Conservation (phyloP, 345 rosid species). For the Turnera subulata region DNA sequence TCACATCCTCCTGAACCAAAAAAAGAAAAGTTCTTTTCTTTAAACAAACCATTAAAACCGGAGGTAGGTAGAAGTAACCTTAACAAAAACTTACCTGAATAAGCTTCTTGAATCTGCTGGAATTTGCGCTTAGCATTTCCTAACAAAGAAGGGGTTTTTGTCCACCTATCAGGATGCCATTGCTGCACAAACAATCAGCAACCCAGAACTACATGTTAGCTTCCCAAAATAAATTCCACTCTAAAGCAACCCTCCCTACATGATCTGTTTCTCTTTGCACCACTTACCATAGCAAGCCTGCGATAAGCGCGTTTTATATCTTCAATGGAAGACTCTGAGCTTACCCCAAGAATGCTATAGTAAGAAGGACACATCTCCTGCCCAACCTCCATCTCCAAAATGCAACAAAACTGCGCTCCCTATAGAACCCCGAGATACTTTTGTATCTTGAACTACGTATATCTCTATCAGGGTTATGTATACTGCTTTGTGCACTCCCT, state of each 20-base stretch:
- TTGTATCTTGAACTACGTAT: too few species aligned
- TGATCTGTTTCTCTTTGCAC: background rate
- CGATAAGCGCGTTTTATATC: slow-evolving; percentile 55
- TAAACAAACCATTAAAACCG: background rate
- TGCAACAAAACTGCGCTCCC: too few species aligned
- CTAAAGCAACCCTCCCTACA: background rate
- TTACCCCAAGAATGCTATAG: slow-evolving; percentile 46
- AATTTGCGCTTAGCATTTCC: slow-evolving; percentile 46
- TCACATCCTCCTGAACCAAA: too few species aligned
- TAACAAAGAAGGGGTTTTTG: slow-evolving; percentile 36
- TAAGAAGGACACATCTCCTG: slow-evolving; percentile 28
- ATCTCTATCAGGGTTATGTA: too few species aligned
- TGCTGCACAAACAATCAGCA: slow-evolving; percentile 23
- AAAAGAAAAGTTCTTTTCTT: too few species aligned
- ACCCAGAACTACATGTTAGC: background rate
- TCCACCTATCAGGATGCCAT: slow-evolving; percentile 69
- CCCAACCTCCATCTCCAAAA: background rate
- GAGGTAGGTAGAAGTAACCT: background rate
- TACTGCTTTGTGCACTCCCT: too few species aligned
- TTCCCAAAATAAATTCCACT: background rate
- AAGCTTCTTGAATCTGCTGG: slow-evolving; percentile 61
- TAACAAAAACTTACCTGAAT: slow-evolving; percentile 34
- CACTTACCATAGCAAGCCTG: slow-evolving; percentile 55
- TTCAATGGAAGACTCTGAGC: slow-evolving; percentile 30
- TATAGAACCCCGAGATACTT: too few species aligned